These are phyloP conservation scores for Cystofilobasidium ferigula DNA, from an alignment of 768 basidiomycete species.

Conservation along the genomic window DNA sequence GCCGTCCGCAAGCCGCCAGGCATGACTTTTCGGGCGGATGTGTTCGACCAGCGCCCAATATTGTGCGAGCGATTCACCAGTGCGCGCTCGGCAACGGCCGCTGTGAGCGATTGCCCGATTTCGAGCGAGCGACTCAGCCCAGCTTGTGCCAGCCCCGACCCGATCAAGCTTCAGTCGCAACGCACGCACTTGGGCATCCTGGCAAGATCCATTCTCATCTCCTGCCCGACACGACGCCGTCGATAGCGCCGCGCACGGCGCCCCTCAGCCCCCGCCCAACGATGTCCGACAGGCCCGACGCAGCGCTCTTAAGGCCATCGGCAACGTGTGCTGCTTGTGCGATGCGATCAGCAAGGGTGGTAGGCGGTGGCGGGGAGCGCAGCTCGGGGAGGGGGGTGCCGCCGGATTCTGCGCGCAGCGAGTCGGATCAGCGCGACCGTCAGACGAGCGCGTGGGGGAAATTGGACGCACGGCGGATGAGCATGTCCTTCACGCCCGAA, in stretches of 20 bases:
- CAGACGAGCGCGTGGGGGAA: background rate
- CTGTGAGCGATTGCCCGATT: too few species aligned
- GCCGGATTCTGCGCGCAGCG: constrained; percentile 4
- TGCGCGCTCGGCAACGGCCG: too few species aligned
- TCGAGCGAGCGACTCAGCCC: too few species aligned
- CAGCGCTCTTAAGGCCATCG: constrained; percentile 9
- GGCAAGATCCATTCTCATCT: background rate
- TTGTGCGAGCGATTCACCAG: too few species aligned
- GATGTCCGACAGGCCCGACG: constrained; percentile 3
- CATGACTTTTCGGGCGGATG: too few species aligned
- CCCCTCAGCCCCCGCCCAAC: constrained; percentile 10
- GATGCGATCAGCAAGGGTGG: background rate
- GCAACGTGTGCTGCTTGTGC: constrained; percentile 6
- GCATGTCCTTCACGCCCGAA: constrained; percentile 62
- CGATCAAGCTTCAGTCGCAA: too few species aligned
- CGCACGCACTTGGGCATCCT: too few species aligned
- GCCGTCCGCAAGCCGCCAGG: too few species aligned
- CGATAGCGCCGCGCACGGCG: constrained; percentile 1
- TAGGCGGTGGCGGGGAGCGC: background rate
- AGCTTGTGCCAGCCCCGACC: too few species aligned
- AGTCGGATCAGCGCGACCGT: too few species aligned
- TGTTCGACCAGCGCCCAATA: too few species aligned
- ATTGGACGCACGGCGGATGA: constrained; percentile 45
- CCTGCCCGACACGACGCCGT: background rate
- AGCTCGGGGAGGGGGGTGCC: background rate